Base-by-base conservation (phyloP, 768 basidiomycete species). In the Tricholoma hemisulphureum region DNA sequence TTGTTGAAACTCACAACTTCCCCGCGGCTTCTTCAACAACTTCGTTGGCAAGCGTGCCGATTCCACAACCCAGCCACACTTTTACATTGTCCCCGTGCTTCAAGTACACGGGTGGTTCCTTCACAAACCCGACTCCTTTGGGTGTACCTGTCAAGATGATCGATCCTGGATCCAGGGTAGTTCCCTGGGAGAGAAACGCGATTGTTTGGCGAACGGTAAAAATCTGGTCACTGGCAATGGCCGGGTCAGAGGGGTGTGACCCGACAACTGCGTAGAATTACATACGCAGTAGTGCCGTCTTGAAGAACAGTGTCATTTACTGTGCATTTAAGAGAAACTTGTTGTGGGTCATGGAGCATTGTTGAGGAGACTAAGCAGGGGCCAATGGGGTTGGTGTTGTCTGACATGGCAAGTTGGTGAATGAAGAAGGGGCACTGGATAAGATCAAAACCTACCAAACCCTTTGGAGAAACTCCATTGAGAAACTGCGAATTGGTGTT, bases 401-500 rank as follows among this genome's bases (percentile, higher is more conserved):
- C 85, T 87, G 50, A 21, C 7, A 35, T 18, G n/a, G n/a, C 2
- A 8, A n/a, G 46, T 8, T n/a, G n/a, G n/a, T n/a, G n/a, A n/a
- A n/a, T n/a, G n/a, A n/a, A n/a, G n/a, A n/a, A n/a, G n/a, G n/a
- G n/a, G n/a, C n/a, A n/a, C n/a, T n/a, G n/a, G n/a, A n/a, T n/a
- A n/a, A 53, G 26, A 31, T 8, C 5, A 16, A 39, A 20, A 63
- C 80, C 23, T 57, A 88, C 91, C 93, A 63, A 93, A 95, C 39
- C 87, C 80, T 71, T 95, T 95, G 24, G 91, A 92, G 72, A 92
- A 94, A 28, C 82, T 77, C 93, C 93, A 95, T 63, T 95, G 93
- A 0, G 88, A 87, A 9, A 87, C 86, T 3, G 84, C 83, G 73
- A 89, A 75, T 68, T 95, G 93, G 64, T 88, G 86, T 61, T 87